A percentile compares a stretch with the other conserved stretches of the same genome.
phyloP scores from a whole-genome alignment of 129 eudicot species.

The Tanacetum coccineum region DNA sequence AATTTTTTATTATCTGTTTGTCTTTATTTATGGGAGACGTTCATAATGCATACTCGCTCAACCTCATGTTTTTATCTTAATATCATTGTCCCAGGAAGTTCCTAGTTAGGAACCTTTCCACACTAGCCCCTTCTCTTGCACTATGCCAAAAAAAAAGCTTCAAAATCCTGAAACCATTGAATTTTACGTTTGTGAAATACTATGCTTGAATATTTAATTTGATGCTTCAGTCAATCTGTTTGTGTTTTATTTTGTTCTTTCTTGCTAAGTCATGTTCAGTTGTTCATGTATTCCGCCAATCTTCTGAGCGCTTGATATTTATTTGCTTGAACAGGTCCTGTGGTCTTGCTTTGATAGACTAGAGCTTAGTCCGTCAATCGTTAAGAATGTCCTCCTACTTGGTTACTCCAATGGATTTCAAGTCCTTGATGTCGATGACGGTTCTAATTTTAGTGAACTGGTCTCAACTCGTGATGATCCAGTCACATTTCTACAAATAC shows the following conservation, averaged over 20 bases:
- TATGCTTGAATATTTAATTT: neutral
- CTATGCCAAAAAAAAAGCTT: too few species aligned
- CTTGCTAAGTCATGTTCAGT: neutral
- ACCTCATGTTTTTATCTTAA: neutral
- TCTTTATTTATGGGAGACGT: neutral
- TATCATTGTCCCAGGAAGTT: neutral
- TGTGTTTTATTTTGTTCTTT: slow-evolving; percentile 13
- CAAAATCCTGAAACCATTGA: too few species aligned
- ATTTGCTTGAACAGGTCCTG: slow-evolving; percentile 55
- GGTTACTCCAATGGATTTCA: slow-evolving; percentile 94
- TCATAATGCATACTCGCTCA: neutral
- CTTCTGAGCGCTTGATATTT: neutral
- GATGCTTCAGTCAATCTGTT: neutral
- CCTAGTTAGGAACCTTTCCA: neutral
- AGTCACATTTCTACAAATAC: slow-evolving; percentile 87
- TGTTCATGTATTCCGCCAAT: neutral
- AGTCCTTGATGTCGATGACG: slow-evolving; percentile 94
- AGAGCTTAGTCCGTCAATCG: slow-evolving; percentile 50
- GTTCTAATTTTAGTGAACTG: slow-evolving; percentile 68
- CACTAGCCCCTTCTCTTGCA: neutral
- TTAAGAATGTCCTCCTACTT: slow-evolving; percentile 72
- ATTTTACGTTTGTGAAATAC: too few species aligned
- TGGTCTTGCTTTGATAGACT: slow-evolving; percentile 93
- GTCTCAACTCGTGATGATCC: slow-evolving; percentile 93
- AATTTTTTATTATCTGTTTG: neutral